A percentile compares a stretch with the other conserved stretches of the same genome.
phyloP scores from a whole-genome alignment of 2,329 filamentous ascomycete species.

The Fusarium poae region DNA sequence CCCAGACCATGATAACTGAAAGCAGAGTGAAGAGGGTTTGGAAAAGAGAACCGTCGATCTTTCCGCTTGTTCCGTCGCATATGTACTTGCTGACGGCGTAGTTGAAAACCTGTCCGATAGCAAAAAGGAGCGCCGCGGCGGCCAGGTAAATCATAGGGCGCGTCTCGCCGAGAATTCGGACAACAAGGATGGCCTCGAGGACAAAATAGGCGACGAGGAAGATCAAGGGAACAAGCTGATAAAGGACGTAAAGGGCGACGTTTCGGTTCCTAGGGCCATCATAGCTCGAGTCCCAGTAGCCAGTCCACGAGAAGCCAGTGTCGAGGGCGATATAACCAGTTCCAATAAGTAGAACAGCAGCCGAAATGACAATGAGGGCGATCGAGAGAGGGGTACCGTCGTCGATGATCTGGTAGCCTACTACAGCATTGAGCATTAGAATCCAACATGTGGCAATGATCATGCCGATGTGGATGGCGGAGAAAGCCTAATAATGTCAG shows the following conservation, averaged over 20 bases:
- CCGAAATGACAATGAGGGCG: constrained; percentile 78
- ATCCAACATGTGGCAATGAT: constrained; percentile 92
- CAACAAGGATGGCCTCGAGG: constrained; percentile 84
- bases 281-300: constrained; percentile 76
- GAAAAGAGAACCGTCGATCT: constrained; percentile 93
- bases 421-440: constrained; percentile 88
- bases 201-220: constrained; percentile 91
- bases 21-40: constrained; percentile 92
- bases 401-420: constrained; percentile 93
- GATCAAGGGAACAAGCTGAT: constrained; percentile 88
- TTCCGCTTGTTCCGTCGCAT: constrained; percentile 83
- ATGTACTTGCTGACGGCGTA: constrained; percentile 94
- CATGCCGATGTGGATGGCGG: constrained; percentile 88
- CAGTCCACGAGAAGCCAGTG: constrained; percentile 88
- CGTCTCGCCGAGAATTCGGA: constrained; percentile 86
- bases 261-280: constrained; percentile 79
- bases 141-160: constrained; percentile 92
- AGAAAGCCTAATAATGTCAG: constrained; percentile 75
- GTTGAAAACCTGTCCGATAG: constrained; percentile 94
- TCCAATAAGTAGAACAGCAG: constrained; percentile 81
- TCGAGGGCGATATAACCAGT: constrained; percentile 97
- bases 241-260: constrained; percentile 92
- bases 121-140: constrained; percentile 83
- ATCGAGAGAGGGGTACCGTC: constrained; percentile 91
- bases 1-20: constrained; percentile 85